Conservation (phyloP, 345 rosid species). For the Syzygium grande region DNA sequence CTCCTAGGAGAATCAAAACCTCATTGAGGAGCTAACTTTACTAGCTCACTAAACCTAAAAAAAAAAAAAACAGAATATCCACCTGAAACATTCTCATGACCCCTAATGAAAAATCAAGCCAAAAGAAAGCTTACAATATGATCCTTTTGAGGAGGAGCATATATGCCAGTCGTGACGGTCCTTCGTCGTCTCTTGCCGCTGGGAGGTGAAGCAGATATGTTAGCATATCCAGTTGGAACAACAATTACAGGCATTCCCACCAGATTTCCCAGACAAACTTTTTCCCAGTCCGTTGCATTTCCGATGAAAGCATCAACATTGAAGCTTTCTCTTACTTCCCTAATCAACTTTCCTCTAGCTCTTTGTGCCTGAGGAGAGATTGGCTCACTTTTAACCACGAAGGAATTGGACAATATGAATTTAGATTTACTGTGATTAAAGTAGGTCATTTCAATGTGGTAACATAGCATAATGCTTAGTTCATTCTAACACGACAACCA, state of each 20-base stretch:
- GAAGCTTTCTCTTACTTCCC: slow-evolving; percentile 66
- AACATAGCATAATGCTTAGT: background rate
- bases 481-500: background rate
- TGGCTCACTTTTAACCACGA: background rate
- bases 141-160: slow-evolving; percentile 72
- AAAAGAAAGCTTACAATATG: slow-evolving; percentile 54
- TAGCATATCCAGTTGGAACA: slow-evolving; percentile 55
- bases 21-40: background rate
- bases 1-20: background rate
- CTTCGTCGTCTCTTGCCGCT: slow-evolving; percentile 45
- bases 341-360: slow-evolving; percentile 63
- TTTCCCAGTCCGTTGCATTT: slow-evolving; percentile 89
- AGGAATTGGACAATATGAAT: background rate
- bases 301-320: slow-evolving; percentile 76
- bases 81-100: background rate
- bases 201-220: slow-evolving; percentile 47
- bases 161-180: slow-evolving; percentile 58
- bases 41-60: background rate
- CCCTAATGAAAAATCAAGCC: slow-evolving; percentile 7
- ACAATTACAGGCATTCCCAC: slow-evolving; percentile 76
- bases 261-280: slow-evolving; percentile 79
- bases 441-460: background rate
- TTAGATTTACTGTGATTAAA: background rate
- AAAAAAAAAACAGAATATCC: background rate
- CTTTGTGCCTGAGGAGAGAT: slow-evolving; percentile 55